Conservation (phyloP, 768 basidiomycete genomes). For the Trametes villosa region DNA sequence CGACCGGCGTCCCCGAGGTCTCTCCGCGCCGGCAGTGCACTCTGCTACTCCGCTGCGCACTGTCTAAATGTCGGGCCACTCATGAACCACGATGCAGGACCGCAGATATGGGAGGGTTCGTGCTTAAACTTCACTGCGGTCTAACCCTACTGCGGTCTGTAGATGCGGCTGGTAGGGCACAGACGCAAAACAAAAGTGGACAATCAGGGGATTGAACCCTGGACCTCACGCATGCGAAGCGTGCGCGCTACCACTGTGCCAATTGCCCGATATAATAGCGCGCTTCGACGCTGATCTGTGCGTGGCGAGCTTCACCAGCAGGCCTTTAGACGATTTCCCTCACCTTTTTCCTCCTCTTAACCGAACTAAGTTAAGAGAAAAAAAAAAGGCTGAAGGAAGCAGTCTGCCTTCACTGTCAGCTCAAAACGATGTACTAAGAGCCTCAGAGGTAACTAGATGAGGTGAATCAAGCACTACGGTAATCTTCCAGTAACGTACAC, state of each 20-base stretch:
- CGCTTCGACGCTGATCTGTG: too few relatives aligned
- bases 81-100: too few relatives aligned
- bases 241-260: constrained; percentile 44
- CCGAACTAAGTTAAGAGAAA: neutral
- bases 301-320: too few relatives aligned
- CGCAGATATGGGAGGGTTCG: too few relatives aligned
- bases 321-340: neutral
- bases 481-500: neutral
- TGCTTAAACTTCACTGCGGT: too few relatives aligned
- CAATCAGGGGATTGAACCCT: constrained; percentile 39
- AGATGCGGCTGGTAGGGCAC: neutral
- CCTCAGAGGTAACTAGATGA: too few relatives aligned
- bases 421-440: too few relatives aligned
- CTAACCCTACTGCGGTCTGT: neutral
- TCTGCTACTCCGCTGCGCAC: too few relatives aligned
- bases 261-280: constrained; percentile 36
- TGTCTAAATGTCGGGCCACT: too few relatives aligned
- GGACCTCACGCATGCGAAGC: constrained; percentile 43
- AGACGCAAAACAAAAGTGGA: constrained; percentile 24
- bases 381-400: too few relatives aligned
- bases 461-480: too few relatives aligned
- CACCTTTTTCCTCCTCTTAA: neutral
- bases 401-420: too few relatives aligned
- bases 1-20: neutral
- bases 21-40: neutral